Base-by-base conservation (phyloP, 2,329 filamentous ascomycete species). In the Cercospora brassicicola region DNA sequence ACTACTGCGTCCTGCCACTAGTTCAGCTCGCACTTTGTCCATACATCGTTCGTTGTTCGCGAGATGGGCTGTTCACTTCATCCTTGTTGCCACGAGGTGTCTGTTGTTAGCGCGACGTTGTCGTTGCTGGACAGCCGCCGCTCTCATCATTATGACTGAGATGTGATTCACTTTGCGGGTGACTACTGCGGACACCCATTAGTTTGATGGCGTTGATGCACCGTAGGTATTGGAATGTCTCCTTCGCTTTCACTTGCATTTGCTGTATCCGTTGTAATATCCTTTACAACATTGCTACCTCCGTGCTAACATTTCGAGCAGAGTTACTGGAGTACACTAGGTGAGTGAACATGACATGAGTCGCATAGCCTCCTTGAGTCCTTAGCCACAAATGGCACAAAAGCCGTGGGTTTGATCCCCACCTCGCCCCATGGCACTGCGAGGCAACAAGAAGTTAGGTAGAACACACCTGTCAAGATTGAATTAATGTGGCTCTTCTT, bases 1-100 rank as follows among this genome's bases (percentile, higher is more conserved):
- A 63, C 61, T 63, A 63, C 42, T 53, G 61, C 48, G 61, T 55
- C 61, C 42, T 63, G 48, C 61, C 61, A 63, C 61, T 63, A 63
- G 61, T 23, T 20, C 61, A 55, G 30, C 61, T 20, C 20, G 45
- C 30, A 36, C 26, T 45, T 3, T 18, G 61, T 63, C 61, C 61
- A 63, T 15, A 63, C 61, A 55, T 51, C 39, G 51, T 51, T 51
- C 39, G 20, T 11, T 26, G 36, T 62, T 51, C 7, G 39, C 7
- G 48, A 55, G 7, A 28, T 15, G 18, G 45, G 48, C 23, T 20
- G 18, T 62, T 51, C 39, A 62, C 59, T 31, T 31, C 59, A 62
- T 62, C 59, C 59, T 62, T 62, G 59, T 42, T 51, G 18, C 59
- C 59, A 62, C 59, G 59, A 42, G 48, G 23, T n/a, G 23, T 55